Base-by-base conservation (phyloP, 495 filamentous ascomycete species). In the Evansstolkia leycettana region DNA sequence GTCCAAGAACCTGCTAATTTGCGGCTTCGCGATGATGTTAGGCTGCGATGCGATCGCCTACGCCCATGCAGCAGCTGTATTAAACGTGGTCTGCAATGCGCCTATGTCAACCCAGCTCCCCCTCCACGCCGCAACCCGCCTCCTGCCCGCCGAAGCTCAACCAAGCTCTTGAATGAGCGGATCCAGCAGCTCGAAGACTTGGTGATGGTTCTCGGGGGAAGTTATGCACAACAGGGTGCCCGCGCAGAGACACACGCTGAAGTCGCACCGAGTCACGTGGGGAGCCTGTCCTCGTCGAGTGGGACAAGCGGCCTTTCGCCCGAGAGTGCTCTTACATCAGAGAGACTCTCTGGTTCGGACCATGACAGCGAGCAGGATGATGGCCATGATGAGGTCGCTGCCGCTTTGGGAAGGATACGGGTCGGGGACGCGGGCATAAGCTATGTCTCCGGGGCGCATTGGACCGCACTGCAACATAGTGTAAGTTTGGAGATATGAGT, bases 351-450 rank as follows among this genome's bases (percentile, higher is more conserved):
- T n/a, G n/a, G n/a, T n/a, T n/a, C n/a, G n/a, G n/a, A n/a, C n/a
- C n/a, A n/a, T n/a, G n/a, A n/a, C n/a, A n/a, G 76, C 12, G 82
- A 88, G 39, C 74, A 78, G 15, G 68, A 83, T 5, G 65, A 74
- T 12, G 73, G 71, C 26, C 15, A 25, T 15, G 38, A 43, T 9
- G n/a, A n/a, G n/a, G n/a, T n/a, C n/a, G 40, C 29, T 28, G 50
- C 47, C 19, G 37, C 54, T 6, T 65, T 86, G 19, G 88, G 88
- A 7, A 72, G 81, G 29, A 65, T 95, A 46, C 78, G 80, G 42
- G 80, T 94, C 18, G 51, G 60, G 14, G 40, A 60, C 8, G 51
- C 53, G 6, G 63, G 58, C 7, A 57, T 56, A 10, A 61, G 54
- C 24, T 71, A 73, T 44, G 61, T 73, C 13, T 61, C 71, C 31